Base-by-base conservation (phyloP, 192 early-diverging fungal species). In the Entophlyctis luteolus region DNA sequence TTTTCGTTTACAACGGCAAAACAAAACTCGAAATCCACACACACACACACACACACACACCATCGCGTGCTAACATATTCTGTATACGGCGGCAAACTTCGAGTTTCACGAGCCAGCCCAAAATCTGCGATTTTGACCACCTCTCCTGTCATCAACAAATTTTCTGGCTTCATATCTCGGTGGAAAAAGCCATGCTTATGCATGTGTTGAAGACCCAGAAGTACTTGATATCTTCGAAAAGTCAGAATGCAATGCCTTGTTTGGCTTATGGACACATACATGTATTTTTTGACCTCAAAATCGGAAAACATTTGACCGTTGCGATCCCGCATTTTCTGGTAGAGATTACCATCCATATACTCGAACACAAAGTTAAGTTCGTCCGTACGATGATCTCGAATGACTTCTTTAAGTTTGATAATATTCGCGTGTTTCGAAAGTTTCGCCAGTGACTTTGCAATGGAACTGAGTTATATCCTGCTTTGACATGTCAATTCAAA, bases 21-120 rank as follows among this genome's bases (percentile, higher is more conserved):
- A n/a, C n/a, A n/a, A n/a, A n/a, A n/a, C n/a, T n/a, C n/a, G n/a
- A n/a, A n/a, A n/a, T n/a, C n/a, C 39, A 28, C 27, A 12, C 14
- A 3, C 22, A 27, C 16, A 48, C 16, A 36, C 28, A 65, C 29
- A 62, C 46, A 20, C 16, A 63, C 77, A 39, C 74, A 93, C 96
- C 96, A 99, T 70, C 96, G 82, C 6, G 96, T 99, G 79, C 90
- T 92, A 54, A 99, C 94, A 77, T 99, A 99, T 67, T 94, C 92
- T 28, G 96, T 98, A 65, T 94, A 93, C 35, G 96, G 95, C 1
- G 91, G 89, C 38, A 86, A 82, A 73, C 85, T 89, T 62, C 93
- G 87, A 65, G 93, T 86, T 66, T 97, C 93, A 46, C 92, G 80
- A 38, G 95, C 93, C 23, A 99, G 78, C 6, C 96, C 95, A 83